Percentiles rank a stretch among this genome's conserved stretches.
Evolutionary conservation across 495 filamentous ascomycete genomes (phyloP).

Genomic region (Trichoderma orchidacearum): DNA sequence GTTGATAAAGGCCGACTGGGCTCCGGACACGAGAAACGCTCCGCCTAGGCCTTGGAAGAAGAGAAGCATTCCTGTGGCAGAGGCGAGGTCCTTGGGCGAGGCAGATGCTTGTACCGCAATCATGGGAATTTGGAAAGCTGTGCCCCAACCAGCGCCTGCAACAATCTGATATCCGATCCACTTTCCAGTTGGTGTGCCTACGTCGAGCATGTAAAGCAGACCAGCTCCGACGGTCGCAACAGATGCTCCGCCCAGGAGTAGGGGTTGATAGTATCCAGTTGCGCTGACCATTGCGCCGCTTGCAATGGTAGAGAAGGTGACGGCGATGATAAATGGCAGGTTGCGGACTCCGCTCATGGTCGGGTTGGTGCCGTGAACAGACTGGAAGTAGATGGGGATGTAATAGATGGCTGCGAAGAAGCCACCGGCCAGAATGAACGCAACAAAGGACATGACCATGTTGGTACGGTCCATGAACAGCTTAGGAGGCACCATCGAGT

Average conservation of each 20-base stretch:
- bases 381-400: slow-evolving; percentile 47
- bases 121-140: slow-evolving; percentile 37
- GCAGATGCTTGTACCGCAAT: slow-evolving; percentile 38
- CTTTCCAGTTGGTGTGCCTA: slow-evolving; percentile 12
- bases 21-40: slow-evolving; percentile 30
- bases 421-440: slow-evolving; percentile 22
- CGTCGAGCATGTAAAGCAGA: slow-evolving; percentile 34
- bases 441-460: slow-evolving; percentile 13
- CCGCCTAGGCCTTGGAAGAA: slow-evolving; percentile 38
- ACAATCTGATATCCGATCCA: slow-evolving; percentile 54
- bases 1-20: slow-evolving; percentile 34
- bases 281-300: slow-evolving; percentile 15
- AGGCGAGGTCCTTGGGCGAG: slow-evolving; percentile 31
- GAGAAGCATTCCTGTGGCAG: slow-evolving; percentile 39
- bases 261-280: slow-evolving; percentile 20
- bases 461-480: slow-evolving; percentile 25
- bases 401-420: slow-evolving; percentile 36
- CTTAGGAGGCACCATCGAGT: slow-evolving; percentile 20
- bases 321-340: slow-evolving; percentile 28
- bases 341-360: slow-evolving; percentile 29
- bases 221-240: slow-evolving; percentile 9
- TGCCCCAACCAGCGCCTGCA: slow-evolving; percentile 41
- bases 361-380: slow-evolving; percentile 25
- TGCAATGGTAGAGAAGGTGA: slow-evolving; percentile 17
- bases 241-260: slow-evolving; percentile 15